Evolutionary conservation across 805 yeast species (phyloP).

Genomic region (Metschnikowia reukaufii): DNA sequence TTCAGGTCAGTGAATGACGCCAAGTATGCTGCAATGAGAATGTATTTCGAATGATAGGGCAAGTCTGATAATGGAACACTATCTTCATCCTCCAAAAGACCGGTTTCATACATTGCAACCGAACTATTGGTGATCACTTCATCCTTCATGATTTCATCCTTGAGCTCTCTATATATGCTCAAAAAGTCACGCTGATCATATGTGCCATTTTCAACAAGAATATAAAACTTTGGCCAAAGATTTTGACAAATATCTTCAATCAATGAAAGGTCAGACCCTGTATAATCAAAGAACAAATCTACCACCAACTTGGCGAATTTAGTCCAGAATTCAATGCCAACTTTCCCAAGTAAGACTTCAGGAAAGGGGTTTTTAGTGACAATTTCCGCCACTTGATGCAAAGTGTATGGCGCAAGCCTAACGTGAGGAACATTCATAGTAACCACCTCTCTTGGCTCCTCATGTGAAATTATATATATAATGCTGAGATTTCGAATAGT

Average conservation of each 20-base stretch:
- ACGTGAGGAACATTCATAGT: slow-evolving; percentile 44
- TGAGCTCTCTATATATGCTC: slow-evolving; percentile 34
- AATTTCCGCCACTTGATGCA: slow-evolving; percentile 38
- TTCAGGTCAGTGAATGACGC: slow-evolving; percentile 76
- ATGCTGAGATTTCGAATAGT: slow-evolving; percentile 33
- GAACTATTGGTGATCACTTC: slow-evolving; percentile 32
- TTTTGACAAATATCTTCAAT: slow-evolving; percentile 31
- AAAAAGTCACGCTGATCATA: slow-evolving; percentile 31
- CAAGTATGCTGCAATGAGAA: slow-evolving; percentile 78
- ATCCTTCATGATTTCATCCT: slow-evolving; percentile 29
- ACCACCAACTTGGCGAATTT: slow-evolving; percentile 45
- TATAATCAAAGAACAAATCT: slow-evolving; percentile 44
- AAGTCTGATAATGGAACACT: slow-evolving; percentile 39
- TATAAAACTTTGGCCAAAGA: slow-evolving; percentile 36
- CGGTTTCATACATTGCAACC: slow-evolving; percentile 27
- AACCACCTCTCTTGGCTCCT: slow-evolving; percentile 36
- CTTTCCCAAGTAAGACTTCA: slow-evolving; percentile 7
- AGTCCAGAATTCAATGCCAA: slow-evolving; percentile 33
- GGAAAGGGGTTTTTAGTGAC: slow-evolving; percentile 17
- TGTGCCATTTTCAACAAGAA: slow-evolving; percentile 25
- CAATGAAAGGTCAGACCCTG: slow-evolving; percentile 45
- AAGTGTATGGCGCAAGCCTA: slow-evolving; percentile 38
- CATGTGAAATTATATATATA: slow-evolving; percentile 41
- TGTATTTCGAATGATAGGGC: slow-evolving; percentile 61
- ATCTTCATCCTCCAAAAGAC: slow-evolving; percentile 19